Conservation (phyloP, 345 rosid species). For the Citrus australasica region DNA sequence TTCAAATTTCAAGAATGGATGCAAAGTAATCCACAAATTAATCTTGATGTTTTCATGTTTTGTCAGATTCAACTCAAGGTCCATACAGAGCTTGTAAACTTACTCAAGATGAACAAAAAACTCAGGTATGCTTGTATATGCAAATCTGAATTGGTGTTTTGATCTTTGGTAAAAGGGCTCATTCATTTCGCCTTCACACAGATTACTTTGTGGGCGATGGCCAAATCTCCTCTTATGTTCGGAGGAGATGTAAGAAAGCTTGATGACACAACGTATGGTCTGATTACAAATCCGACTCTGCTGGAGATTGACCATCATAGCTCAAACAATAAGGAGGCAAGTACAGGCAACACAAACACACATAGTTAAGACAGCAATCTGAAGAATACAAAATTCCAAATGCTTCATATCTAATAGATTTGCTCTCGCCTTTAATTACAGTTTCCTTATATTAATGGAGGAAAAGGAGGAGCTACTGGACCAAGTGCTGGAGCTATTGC, state of each 20-base stretch:
- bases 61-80: constrained; percentile 64
- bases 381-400: neutral
- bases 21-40: neutral
- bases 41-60: constrained; percentile 14
- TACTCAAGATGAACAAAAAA: constrained; percentile 59
- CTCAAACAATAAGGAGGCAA: constrained; percentile 67
- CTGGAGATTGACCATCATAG: constrained; percentile 67
- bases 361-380: neutral
- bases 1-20: neutral
- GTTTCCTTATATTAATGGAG: constrained; percentile 45
- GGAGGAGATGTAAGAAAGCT: constrained; percentile 83
- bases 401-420: neutral
- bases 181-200: constrained; percentile 23
- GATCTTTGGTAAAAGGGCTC: neutral
- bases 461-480: constrained; percentile 10
- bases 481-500: constrained; percentile 7
- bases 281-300: constrained; percentile 68
- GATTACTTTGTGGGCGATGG: constrained; percentile 95
- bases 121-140: constrained; percentile 51
- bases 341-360: neutral
- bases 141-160: neutral
- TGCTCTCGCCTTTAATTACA: constrained; percentile 17
- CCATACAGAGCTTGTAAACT: constrained; percentile 75
- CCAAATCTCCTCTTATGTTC: constrained; percentile 86
- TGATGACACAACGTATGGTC: constrained; percentile 47